A percentile compares a stretch with the other conserved stretches of the same genome.
These are phyloP conservation scores for Scutellaria baicalensis DNA, from an alignment of 257 asterid genomes.

Conservation along the genomic window DNA sequence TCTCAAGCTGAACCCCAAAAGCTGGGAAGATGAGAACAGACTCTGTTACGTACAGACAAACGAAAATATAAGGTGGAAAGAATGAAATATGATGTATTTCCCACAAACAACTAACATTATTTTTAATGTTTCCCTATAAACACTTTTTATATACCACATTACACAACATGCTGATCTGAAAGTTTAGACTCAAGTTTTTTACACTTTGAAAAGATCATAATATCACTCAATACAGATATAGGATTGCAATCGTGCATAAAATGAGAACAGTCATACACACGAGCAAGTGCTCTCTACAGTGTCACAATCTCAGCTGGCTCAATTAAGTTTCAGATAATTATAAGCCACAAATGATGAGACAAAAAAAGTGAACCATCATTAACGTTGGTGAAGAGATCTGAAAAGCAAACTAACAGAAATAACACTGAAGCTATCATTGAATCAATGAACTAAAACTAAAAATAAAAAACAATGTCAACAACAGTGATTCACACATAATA, in stretches of 20 bases:
- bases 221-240: neutral
- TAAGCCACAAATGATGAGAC: neutral
- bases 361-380: neutral
- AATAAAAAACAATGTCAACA: neutral
- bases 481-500: neutral
- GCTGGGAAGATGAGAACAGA: constrained; percentile 74
- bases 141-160: neutral
- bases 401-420: neutral
- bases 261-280: neutral
- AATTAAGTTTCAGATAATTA: neutral
- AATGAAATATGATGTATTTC: neutral
- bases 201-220: neutral
- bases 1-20: constrained; percentile 90
- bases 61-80: neutral
- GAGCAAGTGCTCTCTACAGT: neutral
- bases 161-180: neutral
- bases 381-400: neutral
- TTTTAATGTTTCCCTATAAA: neutral
- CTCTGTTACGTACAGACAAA: constrained; percentile 41
- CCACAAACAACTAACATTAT: neutral
- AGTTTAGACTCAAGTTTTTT: neutral
- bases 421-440: neutral
- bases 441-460: neutral
- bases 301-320: neutral
- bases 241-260: neutral